Conservation (phyloP, 345 rosid genomes). For the Aquilaria malaccensis region DNA sequence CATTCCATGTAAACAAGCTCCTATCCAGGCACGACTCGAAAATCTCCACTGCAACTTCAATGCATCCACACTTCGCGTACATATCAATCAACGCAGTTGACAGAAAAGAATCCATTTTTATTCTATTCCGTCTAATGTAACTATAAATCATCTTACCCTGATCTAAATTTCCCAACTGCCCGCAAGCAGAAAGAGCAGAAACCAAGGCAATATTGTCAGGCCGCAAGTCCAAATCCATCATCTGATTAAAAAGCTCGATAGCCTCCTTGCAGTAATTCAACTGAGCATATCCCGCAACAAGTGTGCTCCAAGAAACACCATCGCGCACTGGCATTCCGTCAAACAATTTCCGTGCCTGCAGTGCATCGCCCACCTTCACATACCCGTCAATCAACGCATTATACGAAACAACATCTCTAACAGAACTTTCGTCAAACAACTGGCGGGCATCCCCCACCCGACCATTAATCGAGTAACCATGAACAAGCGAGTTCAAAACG, state of each 20-base stretch:
- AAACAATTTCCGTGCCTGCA: constrained; percentile 40
- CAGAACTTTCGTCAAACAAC: constrained; percentile 47
- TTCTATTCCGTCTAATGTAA: constrained; percentile 23
- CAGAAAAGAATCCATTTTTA: constrained; percentile 46
- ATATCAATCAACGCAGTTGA: constrained; percentile 63
- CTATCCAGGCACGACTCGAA: constrained; percentile 39
- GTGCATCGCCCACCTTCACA: constrained; percentile 43
- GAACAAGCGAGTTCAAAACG: constrained; percentile 44
- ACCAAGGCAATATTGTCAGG: constrained; percentile 58
- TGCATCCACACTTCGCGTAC: constrained; percentile 60
- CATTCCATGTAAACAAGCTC: constrained; percentile 56
- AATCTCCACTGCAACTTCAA: constrained; percentile 35
- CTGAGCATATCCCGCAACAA: constrained; percentile 56
- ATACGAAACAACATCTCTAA: constrained; percentile 48
- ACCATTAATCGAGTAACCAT: constrained; percentile 16
- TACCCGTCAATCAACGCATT: constrained; percentile 57
- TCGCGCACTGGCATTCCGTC: constrained; percentile 53
- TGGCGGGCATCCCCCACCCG: constrained; percentile 22
- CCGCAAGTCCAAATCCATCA: constrained; percentile 31
- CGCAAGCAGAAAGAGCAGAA: constrained; percentile 80
- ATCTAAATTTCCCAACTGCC: constrained; percentile 49
- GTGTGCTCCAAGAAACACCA: constrained; percentile 63
- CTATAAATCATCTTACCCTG: constrained; percentile 46
- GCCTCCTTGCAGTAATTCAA: constrained; percentile 35
- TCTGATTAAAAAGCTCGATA: constrained; percentile 34